phyloP scores from a whole-genome alignment of 495 filamentous ascomycete genomes.

The Aspergillus ellipticus region DNA sequence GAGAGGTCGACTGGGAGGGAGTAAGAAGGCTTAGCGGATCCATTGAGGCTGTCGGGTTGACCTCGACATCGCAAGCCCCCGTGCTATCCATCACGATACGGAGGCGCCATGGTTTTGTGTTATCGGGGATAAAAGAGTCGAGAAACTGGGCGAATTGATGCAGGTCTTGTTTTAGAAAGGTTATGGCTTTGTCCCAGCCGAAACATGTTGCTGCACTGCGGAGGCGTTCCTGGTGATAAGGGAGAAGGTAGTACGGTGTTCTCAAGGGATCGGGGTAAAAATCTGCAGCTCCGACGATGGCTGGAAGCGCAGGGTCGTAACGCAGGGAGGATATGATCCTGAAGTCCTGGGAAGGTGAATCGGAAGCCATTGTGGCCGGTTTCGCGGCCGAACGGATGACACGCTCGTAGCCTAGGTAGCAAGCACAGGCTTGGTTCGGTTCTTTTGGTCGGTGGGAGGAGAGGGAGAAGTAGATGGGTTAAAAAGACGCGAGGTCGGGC shows the following conservation, averaged over 20 bases:
- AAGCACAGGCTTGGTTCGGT: not conserved
- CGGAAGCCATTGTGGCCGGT: not conserved
- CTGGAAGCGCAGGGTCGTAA: slow-evolving; percentile 64
- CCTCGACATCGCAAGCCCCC: slow-evolving; percentile 49
- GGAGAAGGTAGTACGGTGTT: slow-evolving; percentile 79
- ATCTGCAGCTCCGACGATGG: slow-evolving; percentile 39
- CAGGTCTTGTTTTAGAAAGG: slow-evolving; percentile 30
- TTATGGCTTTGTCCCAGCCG: slow-evolving; percentile 45
- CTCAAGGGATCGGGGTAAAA: slow-evolving; percentile 33
- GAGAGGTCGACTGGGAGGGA: slow-evolving; percentile 13
- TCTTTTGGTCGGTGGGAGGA: not conserved
- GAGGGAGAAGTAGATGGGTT: not conserved
- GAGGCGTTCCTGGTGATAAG: slow-evolving; percentile 79
- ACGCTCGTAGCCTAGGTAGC: not conserved
- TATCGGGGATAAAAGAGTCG: slow-evolving; percentile 34
- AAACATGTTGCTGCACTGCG: slow-evolving; percentile 69
- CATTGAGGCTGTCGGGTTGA: slow-evolving; percentile 44
- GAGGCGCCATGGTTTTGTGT: slow-evolving; percentile 43
- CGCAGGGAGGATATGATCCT: slow-evolving; percentile 69
- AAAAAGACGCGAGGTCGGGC: not conserved
- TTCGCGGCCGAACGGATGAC: not conserved
- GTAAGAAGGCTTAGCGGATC: slow-evolving; percentile 54
- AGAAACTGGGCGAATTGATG: slow-evolving; percentile 25
- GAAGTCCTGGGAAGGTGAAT: slow-evolving; percentile 29
- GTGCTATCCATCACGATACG: slow-evolving; percentile 49